Evolutionary conservation across 306 rosid genomes (phyloP).

Genomic region (Pyrus pyrifolia): DNA sequence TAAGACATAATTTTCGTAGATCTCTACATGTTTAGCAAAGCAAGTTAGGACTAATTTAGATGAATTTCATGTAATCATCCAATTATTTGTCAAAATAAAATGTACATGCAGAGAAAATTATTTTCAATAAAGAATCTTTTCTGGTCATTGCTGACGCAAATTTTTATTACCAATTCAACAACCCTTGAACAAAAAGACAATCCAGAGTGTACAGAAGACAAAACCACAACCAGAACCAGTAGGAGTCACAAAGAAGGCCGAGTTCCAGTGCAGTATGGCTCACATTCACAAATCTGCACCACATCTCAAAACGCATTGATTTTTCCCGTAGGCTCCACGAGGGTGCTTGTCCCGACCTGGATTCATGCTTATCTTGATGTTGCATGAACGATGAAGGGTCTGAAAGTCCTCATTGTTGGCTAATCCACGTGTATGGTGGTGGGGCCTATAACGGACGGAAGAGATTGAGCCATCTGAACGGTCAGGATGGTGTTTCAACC

Average conservation of each 20-base stretch:
- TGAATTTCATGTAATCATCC: no score
- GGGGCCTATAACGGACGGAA: constrained; percentile 13
- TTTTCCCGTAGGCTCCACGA: constrained; percentile 7
- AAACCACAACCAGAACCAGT: neutral
- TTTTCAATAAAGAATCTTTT: neutral
- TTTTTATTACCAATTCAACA: neutral
- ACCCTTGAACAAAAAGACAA: neutral
- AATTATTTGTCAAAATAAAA: no score
- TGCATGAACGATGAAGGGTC: neutral
- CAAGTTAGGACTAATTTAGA: no score
- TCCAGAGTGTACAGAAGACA: neutral
- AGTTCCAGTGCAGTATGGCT: neutral
- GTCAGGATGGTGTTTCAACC: constrained; percentile 11
- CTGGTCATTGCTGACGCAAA: neutral
- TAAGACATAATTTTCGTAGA: no score
- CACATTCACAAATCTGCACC: neutral
- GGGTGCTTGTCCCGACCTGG: neutral
- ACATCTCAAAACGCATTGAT: neutral
- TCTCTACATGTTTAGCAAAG: no score
- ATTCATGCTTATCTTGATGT: constrained; percentile 24
- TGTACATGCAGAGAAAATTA: neutral
- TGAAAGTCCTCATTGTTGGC: neutral
- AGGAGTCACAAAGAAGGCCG: neutral
- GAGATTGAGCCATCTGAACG: constrained; percentile 17
- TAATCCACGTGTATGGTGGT: neutral